Base-by-base conservation (phyloP, 2,329 filamentous ascomycete species). In the Helotiales sp. region DNA sequence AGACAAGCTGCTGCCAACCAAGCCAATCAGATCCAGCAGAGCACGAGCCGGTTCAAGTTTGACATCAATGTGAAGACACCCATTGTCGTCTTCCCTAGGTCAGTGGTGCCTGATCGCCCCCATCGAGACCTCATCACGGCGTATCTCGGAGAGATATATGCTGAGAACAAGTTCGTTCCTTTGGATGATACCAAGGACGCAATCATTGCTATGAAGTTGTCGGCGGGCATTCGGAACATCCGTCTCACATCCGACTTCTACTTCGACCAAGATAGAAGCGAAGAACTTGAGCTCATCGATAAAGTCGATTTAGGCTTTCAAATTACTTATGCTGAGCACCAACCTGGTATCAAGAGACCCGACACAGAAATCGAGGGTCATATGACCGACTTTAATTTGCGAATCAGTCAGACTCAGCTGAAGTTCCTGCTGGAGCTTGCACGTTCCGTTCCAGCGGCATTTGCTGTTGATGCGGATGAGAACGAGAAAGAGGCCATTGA, bases 141-240 rank as follows among this genome's bases (percentile, higher is more conserved):
- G 0, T 96, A 98, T 68, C 78, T 99, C 2, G 95, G 95, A 75
- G 96, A 99, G 71, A 97, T 99, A 24, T 99, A 98, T 70, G 93
- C 91, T 0, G 92, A 93, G 73, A 99, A 99, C 73, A 90, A 88
- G 63, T 99, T 99, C 70, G 84, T 88, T 0, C 89, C 90, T 0
- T 76, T 98, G 3, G 89, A 96, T 62, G 91, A 96, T 58, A 86
- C 86, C 0, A 79, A 89, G 66, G 76, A 85, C 29, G 82, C 89
- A 0, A 83, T 88, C 3, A 86, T 90, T 58, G 91, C 91, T 30
- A 99, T 96, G 80, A 92, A 96, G 71, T 82, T 99, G 15, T 89
- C 90, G 2, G 88, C 92, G 17, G 95, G 95, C 22, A 93, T 99
- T 64, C 85, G 93, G 54, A 96, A 99, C 60, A 91, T 97, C 60